These are phyloP conservation scores for Tirmania nivea DNA, from an alignment of 495 filamentous ascomycete genomes.

Conservation along the genomic window DNA sequence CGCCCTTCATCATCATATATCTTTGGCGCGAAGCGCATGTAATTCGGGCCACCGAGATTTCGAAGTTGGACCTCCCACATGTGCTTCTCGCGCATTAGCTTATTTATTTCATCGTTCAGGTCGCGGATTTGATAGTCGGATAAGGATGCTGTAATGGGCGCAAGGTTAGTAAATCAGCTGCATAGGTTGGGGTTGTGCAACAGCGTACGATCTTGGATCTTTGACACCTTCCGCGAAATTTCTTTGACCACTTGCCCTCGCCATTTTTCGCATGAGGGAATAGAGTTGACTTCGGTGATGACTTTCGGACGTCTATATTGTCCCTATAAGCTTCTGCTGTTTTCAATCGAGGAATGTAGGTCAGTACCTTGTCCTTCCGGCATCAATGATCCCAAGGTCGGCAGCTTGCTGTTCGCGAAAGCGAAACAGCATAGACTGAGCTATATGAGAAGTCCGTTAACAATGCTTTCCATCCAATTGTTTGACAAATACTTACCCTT, in stretches of 20 bases:
- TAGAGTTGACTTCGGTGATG: constrained; percentile 62
- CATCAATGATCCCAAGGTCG: constrained; percentile 86
- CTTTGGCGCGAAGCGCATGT: constrained; percentile 71
- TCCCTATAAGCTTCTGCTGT: no score
- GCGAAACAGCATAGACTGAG: constrained; percentile 99
- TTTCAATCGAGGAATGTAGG: no score
- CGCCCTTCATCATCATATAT: constrained; percentile 81
- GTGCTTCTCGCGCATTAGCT: constrained; percentile 93
- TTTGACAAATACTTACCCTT: not conserved
- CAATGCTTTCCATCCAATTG: not conserved
- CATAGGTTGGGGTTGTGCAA: not conserved
- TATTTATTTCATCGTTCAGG: constrained; percentile 98
- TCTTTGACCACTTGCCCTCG: constrained; percentile 94
- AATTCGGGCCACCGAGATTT: constrained; percentile 86
- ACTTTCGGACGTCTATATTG: constrained; percentile 42
- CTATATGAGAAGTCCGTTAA: constrained; percentile 66
- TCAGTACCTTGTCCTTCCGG: constrained; percentile 45
- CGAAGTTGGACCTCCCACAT: constrained; percentile 96
- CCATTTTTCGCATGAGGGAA: constrained; percentile 91
- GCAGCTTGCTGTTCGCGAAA: constrained; percentile 96
- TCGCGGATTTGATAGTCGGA: constrained; percentile 94
- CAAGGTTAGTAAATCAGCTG: not conserved
- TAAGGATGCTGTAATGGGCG: constrained; percentile 28
- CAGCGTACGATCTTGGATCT: constrained; percentile 54
- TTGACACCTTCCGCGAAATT: constrained; percentile 83